These are phyloP conservation scores for Yamadazyma insecticola DNA, from an alignment of 805 yeast species.

Conservation along the genomic window DNA sequence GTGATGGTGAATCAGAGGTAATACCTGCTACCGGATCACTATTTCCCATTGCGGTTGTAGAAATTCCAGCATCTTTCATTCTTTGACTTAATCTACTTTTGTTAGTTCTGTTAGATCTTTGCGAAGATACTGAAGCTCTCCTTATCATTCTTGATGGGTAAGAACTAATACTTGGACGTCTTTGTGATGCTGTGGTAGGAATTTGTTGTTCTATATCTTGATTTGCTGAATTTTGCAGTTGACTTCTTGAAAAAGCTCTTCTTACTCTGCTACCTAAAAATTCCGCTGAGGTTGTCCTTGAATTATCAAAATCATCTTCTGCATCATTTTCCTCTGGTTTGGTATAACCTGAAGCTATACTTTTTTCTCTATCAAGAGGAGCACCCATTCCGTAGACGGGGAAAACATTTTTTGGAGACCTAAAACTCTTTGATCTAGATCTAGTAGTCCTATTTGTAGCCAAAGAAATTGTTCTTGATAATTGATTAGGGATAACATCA, in stretches of 20 bases:
- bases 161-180: neutral
- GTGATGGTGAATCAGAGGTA: constrained; percentile 2
- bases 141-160: constrained; percentile 2
- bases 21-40: constrained; percentile 16
- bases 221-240: constrained; percentile 1
- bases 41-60: constrained; percentile 10
- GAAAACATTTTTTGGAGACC: constrained; percentile 72
- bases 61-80: constrained; percentile 14
- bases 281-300: constrained; percentile 7
- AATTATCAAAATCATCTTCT: constrained; percentile 6
- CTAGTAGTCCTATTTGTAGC: constrained; percentile 1
- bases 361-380: constrained; percentile 51
- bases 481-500: neutral
- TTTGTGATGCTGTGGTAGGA: constrained; percentile 1
- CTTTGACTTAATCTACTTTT: constrained; percentile 5
- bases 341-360: constrained; percentile 43
- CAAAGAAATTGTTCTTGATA: constrained; percentile 1
- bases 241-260: constrained; percentile 5
- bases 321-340: constrained; percentile 1
- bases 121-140: constrained; percentile 10
- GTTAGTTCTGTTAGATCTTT: constrained; percentile 7
- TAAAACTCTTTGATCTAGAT: constrained; percentile 5
- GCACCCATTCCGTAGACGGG: constrained; percentile 78
- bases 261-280: constrained; percentile 8
- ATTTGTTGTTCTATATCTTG: too few species aligned